These are phyloP conservation scores for Ganoderma resinaceum DNA, from an alignment of 1,284 basidiomycete species.

Conservation along the genomic window DNA sequence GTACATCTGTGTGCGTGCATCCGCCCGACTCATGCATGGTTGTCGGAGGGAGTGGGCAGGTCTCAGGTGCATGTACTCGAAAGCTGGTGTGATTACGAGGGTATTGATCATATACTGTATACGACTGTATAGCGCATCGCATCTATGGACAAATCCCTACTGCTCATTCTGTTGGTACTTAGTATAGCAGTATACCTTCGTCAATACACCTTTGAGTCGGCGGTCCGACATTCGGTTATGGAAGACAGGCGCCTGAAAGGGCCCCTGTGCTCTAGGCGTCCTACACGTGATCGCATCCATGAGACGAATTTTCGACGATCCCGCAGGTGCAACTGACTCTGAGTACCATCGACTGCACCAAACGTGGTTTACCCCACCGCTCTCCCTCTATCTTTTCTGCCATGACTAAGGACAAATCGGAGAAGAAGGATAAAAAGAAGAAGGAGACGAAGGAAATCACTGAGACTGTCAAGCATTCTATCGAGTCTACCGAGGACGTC, in stretches of 20 bases:
- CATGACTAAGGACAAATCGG: constrained; percentile 77
- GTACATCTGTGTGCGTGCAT: not conserved
- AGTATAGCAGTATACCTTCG: too few species aligned
- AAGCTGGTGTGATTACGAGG: too few species aligned
- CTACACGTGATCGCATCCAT: constrained; percentile 9
- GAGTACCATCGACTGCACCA: not conserved
- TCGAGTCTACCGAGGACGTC: constrained; percentile 49
- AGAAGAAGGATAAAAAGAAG: constrained; percentile 70
- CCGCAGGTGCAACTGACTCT: not conserved
- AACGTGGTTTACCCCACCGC: not conserved
- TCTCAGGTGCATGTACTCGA: not conserved
- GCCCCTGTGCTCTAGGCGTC: not conserved
- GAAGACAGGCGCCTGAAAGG: not conserved
- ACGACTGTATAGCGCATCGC: too few species aligned
- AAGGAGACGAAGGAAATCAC: constrained; percentile 49
- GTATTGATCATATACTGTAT: too few species aligned
- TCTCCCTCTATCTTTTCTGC: not conserved
- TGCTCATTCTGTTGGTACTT: too few species aligned
- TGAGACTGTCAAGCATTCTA: constrained; percentile 43
- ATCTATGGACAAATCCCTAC: too few species aligned
- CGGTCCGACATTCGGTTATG: too few species aligned
- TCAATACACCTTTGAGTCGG: too few species aligned
- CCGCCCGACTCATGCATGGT: too few species aligned
- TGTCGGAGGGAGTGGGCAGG: too few species aligned
- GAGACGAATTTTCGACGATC: constrained; percentile 9